A percentile compares a stretch with the other conserved stretches of the same genome.
Evolutionary conservation across 164 flowering plant genomes (phyloP).

Genomic region (Dillenia turbinata): DNA sequence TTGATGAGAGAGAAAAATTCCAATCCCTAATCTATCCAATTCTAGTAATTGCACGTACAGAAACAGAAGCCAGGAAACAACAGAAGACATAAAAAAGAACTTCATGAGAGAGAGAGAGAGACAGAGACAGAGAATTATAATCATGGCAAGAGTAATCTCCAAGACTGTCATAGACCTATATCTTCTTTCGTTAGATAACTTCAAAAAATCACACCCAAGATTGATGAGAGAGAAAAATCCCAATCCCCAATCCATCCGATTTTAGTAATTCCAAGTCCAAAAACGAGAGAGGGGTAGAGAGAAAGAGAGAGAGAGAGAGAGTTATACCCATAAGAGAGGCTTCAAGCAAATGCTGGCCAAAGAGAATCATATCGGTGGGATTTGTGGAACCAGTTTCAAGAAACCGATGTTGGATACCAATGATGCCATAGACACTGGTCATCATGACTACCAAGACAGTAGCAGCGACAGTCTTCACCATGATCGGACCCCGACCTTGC

Average conservation of each 20-base stretch:
- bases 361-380: conserved; percentile 84
- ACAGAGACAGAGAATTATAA: no score
- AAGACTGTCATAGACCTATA: neutral
- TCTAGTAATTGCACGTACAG: no score
- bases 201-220: no score
- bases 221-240: no score
- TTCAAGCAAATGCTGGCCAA: conserved; percentile 68
- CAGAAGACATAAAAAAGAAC: no score
- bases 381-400: conserved; percentile 37
- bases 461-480: conserved; percentile 69
- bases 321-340: conserved; percentile 82
- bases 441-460: conserved; percentile 46
- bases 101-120: no score
- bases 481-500: conserved; percentile 69
- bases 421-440: conserved; percentile 52
- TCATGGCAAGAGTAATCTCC: no score
- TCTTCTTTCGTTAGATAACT: neutral
- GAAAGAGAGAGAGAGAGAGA: neutral
- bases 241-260: no score
- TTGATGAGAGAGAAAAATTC: no score
- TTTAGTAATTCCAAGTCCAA: no score
- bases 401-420: conserved; percentile 54
- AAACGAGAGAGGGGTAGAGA: neutral
- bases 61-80: no score
- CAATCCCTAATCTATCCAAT: no score